Evolutionary conservation across 129 eudicot genomes (phyloP), one percentile per base, ranked within the genome.

Genomic region (Deinandra increscens): DNA sequence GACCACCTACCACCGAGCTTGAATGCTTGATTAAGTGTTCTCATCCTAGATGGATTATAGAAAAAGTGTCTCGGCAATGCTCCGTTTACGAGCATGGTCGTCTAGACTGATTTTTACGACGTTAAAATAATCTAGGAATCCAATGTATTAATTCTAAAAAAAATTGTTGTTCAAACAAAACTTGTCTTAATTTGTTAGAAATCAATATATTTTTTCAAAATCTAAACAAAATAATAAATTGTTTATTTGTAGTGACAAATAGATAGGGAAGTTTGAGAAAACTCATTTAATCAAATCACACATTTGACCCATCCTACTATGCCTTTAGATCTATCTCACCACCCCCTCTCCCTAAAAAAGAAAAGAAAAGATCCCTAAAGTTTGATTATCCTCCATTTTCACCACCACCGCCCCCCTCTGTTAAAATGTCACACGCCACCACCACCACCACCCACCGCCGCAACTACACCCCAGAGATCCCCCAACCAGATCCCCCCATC

Each of bases 371-470:
- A 55, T 55, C 61, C 61, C 61, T 55, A 55, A 55, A 53, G 13
- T n/a, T n/a, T n/a, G n/a, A 18, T 22, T 18, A 53, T 19, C 60
- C 60, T 53, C 20, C 60, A 55, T 55, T 55, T 55, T 55, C 14
- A 54, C 61, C 3, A 26, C 56, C 71, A 43, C 53, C 68, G 18
- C 56, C 15, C 44, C n/a, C 8, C 17, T 23, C 19, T 9, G 45
- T 37, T n/a, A 38, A 37, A 54, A 69, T 69, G 74, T 54, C 74
- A 54, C 74, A 54, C 38, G 19, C 7, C 34, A 48, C 72, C 72
- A 45, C 49, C 72, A 45, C 49, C 66, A 38, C 58, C 70, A 43
- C 31, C 38, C 50, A 67, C 72, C 72, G 64, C 65, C 74, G 64
- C 19, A 55, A 20, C 51, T 69, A 69, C 37, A 7, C 72, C 9